Evolutionary conservation across 768 basidiomycete genomes (phyloP).

Genomic region (Calocybe indica): DNA sequence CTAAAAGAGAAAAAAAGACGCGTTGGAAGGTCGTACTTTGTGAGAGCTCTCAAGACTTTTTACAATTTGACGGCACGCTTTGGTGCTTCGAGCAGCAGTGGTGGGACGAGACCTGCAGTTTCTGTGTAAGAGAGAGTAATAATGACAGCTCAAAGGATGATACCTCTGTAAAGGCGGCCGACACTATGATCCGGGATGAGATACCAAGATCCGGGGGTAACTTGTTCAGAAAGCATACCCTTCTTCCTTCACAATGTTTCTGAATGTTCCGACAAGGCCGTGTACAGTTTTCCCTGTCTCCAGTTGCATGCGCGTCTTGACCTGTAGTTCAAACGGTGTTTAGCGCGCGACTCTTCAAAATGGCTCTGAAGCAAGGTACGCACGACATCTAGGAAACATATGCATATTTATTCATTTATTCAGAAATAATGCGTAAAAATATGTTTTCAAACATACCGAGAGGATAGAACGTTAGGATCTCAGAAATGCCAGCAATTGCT

Average conservation of each 20-base stretch:
- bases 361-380: slow-evolving; percentile 23
- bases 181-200: slow-evolving; percentile 32
- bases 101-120: slow-evolving; percentile 78
- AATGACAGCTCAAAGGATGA: neutral
- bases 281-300: slow-evolving; percentile 72
- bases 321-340: slow-evolving; percentile 35
- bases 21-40: neutral
- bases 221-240: slow-evolving; percentile 50
- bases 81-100: slow-evolving; percentile 91
- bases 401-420: neutral
- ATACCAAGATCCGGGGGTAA: slow-evolving; percentile 12
- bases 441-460: slow-evolving; percentile 51
- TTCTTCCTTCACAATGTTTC: slow-evolving; percentile 80
- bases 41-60: slow-evolving; percentile 12
- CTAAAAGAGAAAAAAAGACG: slow-evolving; percentile 22
- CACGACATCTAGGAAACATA: slow-evolving; percentile 67
- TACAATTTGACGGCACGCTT: slow-evolving; percentile 97
- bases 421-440: neutral
- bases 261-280: slow-evolving; percentile 81
- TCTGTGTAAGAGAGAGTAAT: neutral
- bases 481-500: slow-evolving; percentile 89
- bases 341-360: slow-evolving; percentile 5
- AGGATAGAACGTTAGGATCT: slow-evolving; percentile 83
- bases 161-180: slow-evolving; percentile 87
- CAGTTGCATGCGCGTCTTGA: slow-evolving; percentile 99